Percentiles rank a stretch among this genome's conserved stretches.
Evolutionary conservation across 2,329 filamentous ascomycete genomes (phyloP).

Genomic region (Epichloe sylvatica): DNA sequence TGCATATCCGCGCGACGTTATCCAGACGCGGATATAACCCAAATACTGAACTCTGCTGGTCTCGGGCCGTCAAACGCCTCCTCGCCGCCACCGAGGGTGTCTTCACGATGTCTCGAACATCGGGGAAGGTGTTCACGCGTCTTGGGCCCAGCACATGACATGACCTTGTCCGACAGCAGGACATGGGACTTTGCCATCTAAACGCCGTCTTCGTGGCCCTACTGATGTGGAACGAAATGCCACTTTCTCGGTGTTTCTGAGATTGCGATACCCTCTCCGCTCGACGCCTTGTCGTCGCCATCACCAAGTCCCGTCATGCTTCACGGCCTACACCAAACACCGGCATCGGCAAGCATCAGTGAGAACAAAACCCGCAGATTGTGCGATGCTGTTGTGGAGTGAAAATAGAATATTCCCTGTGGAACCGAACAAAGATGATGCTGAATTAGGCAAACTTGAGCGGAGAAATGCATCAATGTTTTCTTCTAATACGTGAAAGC

Average conservation of each 20-base stretch:
- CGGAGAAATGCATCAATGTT: conserved; percentile 15
- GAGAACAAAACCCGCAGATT: no score
- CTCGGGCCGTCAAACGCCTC: not conserved
- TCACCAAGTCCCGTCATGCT: not conserved
- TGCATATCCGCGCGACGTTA: no score
- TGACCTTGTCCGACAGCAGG: not conserved
- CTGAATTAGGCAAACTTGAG: conserved; percentile 15
- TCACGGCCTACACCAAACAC: not conserved
- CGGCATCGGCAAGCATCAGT: not conserved
- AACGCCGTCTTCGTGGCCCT: not conserved
- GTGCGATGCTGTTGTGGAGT: no score
- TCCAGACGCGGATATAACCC: not conserved
- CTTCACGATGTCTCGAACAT: no score
- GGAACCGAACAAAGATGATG: conserved; percentile 3
- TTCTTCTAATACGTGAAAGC: conserved; percentile 8
- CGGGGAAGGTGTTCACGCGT: not conserved
- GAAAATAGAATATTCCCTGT: no score
- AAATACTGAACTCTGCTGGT: not conserved
- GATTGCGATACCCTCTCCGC: not conserved
- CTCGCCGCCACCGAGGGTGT: no score
- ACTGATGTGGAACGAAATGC: not conserved
- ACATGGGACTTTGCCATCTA: not conserved
- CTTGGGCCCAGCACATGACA: not conserved
- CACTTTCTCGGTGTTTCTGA: not conserved
- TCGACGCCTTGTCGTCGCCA: not conserved